Base-by-base conservation (phyloP, 345 rosid species). In the Eucalyptus marginata region DNA sequence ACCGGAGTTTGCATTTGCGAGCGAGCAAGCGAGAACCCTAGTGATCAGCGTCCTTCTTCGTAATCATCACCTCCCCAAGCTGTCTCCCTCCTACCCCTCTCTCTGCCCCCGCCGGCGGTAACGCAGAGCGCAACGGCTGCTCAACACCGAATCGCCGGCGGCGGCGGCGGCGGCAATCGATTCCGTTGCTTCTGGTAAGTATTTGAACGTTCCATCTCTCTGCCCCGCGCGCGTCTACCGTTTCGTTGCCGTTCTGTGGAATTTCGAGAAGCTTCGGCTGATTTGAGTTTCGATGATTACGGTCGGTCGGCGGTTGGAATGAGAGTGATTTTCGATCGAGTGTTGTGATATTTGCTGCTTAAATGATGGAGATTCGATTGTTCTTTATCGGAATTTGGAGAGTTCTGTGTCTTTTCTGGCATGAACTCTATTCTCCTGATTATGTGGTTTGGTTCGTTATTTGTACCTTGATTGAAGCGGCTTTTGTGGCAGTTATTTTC, bases 361-460 rank as follows among this genome's bases (percentile, higher is more conserved):
- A 43, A 71, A 71, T 71, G 13, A 36, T 71, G 81, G 46, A 18
- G 81, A 36, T 71, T 31, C 12, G 20, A 2, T 31, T 7, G 79
- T 66, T 66, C 79, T 1, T 0, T 29, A 29, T 31, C 20, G 24
- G 79, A 66, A 66, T 66, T 31, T 66, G 40, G 40, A 66, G 79
- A 0, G 1, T 31, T 71, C 81, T 0, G 44, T 31, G 13, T 36
- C 81, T 52, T 0, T 68, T 71, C 44, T 71, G 13, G 44, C 46
- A 33, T 71, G 13, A 33, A 36, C 44, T 71, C 0, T 71, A 20
- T 71, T 71, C 81, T 71, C 81, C 44, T 71, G 81, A 71, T 71
- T 71, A 33, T 17, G 46, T 33, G 81, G 46, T 71, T 18, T 71
- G 25, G 25, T 71, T 71, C 81, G 1, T 36, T 71, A 20, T 1